Percentiles rank a stretch among this genome's conserved stretches.
Evolutionary conservation across 768 basidiomycete species (phyloP).

Genomic region (Panaeolus cyanescens): DNA sequence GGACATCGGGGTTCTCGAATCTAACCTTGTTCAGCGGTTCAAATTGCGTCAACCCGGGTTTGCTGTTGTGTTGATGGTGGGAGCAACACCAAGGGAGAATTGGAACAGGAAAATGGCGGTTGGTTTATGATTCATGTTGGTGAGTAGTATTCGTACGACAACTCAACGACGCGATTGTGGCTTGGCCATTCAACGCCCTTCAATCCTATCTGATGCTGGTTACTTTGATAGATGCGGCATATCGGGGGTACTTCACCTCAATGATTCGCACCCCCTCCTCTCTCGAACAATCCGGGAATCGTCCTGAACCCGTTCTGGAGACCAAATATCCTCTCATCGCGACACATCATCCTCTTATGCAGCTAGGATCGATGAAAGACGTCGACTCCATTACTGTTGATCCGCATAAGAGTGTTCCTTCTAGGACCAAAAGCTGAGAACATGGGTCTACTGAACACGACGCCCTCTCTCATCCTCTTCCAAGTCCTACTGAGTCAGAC

Average conservation of each 20-base stretch:
- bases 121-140: constrained; percentile 29
- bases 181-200: not conserved
- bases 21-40: constrained; percentile 29
- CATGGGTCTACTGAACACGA: no score
- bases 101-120: constrained; percentile 8
- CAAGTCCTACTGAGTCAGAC: no score
- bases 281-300: not conserved
- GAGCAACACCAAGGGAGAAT: constrained; percentile 40
- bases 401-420: constrained; percentile 46
- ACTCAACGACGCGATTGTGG: no score
- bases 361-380: constrained; percentile 25
- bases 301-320: not conserved
- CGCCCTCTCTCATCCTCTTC: no score
- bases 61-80: constrained; percentile 44
- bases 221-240: not conserved
- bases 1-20: no score
- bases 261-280: constrained; percentile 6
- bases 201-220: not conserved
- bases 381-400: constrained; percentile 41
- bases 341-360: constrained; percentile 22
- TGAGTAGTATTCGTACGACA: not conserved
- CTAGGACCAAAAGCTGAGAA: no score
- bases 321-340: constrained; percentile 5
- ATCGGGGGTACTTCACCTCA: constrained; percentile 40
- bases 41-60: constrained; percentile 30